Evolutionary conservation across 352 stramenopile species (phyloP).

Genomic region (Globisporangium yorkense): DNA sequence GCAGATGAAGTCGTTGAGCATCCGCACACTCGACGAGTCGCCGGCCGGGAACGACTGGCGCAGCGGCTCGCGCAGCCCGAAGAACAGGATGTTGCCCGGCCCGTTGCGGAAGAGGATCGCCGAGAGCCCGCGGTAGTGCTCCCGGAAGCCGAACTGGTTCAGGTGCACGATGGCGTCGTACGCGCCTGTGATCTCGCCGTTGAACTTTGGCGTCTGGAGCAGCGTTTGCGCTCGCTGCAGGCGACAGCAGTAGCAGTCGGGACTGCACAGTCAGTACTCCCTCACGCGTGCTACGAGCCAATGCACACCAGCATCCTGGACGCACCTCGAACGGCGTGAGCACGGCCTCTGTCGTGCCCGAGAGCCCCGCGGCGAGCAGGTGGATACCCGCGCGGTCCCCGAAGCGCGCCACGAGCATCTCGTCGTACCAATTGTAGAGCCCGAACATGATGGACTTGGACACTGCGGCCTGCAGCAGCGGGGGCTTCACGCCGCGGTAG

Average conservation of each 20-base stretch:
- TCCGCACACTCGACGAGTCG: conserved; percentile 29
- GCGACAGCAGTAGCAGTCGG: too few species aligned
- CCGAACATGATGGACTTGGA: conserved; percentile 90
- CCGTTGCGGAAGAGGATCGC: conserved; percentile 83
- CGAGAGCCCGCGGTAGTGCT: conserved; percentile 79
- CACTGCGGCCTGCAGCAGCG: conserved; percentile 77
- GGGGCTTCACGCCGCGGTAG: conserved; percentile 81
- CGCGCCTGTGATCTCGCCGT: conserved; percentile 66
- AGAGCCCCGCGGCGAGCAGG: conserved; percentile 52
- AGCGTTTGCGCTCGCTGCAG: conserved; percentile 74
- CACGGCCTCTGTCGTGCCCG: conserved; percentile 79
- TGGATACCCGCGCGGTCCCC: conserved; percentile 43
- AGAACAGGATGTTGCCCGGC: conserved; percentile 83
- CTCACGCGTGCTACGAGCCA: not conserved
- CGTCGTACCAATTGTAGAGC: conserved; percentile 84
- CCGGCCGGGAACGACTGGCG: conserved; percentile 51
- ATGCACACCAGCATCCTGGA: not conserved
- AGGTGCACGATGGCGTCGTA: conserved; percentile 75
- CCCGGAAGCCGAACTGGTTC: conserved; percentile 67
- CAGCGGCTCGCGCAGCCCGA: conserved; percentile 74
- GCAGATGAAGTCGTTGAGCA: conserved; percentile 82
- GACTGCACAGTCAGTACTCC: not conserved
- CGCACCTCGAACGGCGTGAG: conserved; percentile 81
- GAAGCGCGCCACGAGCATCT: conserved; percentile 44
- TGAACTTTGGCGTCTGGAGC: conserved; percentile 86